A percentile compares a stretch with the other conserved stretches of the same genome.
Evolutionary conservation across 2,329 filamentous ascomycete species (phyloP).

Genomic region (Neophaeococcomyces mojaviensis): DNA sequence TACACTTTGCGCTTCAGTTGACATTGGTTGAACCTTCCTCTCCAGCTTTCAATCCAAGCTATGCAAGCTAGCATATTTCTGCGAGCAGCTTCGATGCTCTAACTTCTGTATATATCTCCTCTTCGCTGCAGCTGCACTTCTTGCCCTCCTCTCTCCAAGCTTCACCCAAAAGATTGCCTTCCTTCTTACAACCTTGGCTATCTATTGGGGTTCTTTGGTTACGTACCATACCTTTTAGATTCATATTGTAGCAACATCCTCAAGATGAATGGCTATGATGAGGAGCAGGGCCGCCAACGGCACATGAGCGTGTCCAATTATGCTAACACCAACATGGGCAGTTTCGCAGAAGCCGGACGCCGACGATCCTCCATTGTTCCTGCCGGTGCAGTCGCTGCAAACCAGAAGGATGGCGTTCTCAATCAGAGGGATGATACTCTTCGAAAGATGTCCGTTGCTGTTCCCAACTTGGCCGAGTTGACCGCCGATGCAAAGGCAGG

Average conservation of each 20-base stretch:
- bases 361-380: constrained; percentile 22
- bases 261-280: constrained; percentile 19
- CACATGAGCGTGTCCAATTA: constrained; percentile 22
- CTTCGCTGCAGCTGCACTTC: neutral
- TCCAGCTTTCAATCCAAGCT: neutral
- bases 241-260: neutral
- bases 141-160: constrained; percentile 2
- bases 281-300: constrained; percentile 17
- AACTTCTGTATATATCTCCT: constrained; percentile 4
- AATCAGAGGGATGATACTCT: constrained; percentile 23
- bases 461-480: constrained; percentile 22
- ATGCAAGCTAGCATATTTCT: neutral
- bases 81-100: neutral
- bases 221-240: neutral
- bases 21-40: neutral
- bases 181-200: neutral
- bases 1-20: neutral
- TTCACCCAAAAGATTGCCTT: neutral
- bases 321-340: constrained; percentile 17
- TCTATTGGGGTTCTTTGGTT: neutral
- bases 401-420: constrained; percentile 16
- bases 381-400: constrained; percentile 14
- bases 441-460: constrained; percentile 23
- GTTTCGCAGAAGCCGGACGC: constrained; percentile 16
- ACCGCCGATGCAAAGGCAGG: constrained; percentile 20